These are phyloP conservation scores for Candolleomyces eurysporus DNA, from an alignment of 768 basidiomycete species.

Conservation along the genomic window DNA sequence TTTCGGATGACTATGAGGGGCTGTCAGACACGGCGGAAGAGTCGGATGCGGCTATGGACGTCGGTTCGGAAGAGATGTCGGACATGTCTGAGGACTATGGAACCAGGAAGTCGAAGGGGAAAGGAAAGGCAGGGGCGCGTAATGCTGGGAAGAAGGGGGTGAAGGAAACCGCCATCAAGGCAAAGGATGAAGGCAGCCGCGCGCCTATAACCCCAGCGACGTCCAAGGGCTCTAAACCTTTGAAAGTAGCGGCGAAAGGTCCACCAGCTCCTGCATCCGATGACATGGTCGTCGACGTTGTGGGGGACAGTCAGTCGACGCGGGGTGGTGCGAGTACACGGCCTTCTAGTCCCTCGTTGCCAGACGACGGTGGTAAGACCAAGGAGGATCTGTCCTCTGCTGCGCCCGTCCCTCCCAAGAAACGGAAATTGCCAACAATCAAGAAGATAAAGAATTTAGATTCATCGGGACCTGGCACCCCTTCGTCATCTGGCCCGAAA, in stretches of 20 bases:
- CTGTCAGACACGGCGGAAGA: constrained; percentile 14
- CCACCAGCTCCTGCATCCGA: constrained; percentile 22
- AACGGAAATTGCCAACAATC: constrained; percentile 65
- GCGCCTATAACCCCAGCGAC: constrained; percentile 5
- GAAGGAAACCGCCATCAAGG: constrained; percentile 16
- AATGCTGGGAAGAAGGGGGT: constrained; percentile 17
- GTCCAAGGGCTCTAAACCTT: constrained; percentile 24
- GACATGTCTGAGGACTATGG: constrained; percentile 17
- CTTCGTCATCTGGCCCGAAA: constrained; percentile 9
- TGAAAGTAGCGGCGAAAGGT: constrained; percentile 3
- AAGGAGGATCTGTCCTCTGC: constrained; percentile 2
- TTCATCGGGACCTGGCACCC: constrained; percentile 15
- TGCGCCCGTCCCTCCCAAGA: constrained; percentile 43
- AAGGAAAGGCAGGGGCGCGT: neutral
- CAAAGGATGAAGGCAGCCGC: constrained; percentile 2
- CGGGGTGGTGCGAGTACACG: neutral
- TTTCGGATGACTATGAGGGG: constrained; percentile 13
- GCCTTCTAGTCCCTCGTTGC: neutral
- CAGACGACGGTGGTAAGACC: neutral
- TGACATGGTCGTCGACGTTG: constrained; percentile 31
- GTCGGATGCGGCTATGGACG: too few species aligned
- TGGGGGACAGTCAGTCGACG: constrained; percentile 25
- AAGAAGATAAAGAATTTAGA: constrained; percentile 54
- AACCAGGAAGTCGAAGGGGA: constrained; percentile 6
- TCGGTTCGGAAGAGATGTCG: neutral